Conservation (phyloP, 2,329 filamentous ascomycete species). For the Raffaelea ambrosiae region DNA sequence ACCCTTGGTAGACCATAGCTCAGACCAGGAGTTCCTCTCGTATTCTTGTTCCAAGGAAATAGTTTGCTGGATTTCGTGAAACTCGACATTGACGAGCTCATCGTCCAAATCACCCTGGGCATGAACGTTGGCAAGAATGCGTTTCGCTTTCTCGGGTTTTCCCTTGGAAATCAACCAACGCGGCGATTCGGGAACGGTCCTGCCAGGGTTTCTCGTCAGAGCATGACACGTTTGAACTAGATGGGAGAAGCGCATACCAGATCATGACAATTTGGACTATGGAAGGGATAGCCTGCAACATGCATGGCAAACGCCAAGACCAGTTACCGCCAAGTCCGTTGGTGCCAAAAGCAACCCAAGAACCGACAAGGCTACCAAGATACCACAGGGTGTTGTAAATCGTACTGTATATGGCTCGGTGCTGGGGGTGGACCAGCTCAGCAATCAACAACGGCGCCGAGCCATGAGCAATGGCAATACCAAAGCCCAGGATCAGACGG, state of each 20-base stretch:
- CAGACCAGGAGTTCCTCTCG: slow-evolving; percentile 6
- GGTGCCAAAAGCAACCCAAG: slow-evolving; percentile 63
- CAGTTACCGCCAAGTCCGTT: slow-evolving; percentile 17
- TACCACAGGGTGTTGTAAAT: slow-evolving; percentile 31
- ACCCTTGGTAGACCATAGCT: slow-evolving; percentile 9
- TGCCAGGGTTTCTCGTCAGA: too few relatives aligned
- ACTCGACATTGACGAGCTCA: slow-evolving; percentile 11
- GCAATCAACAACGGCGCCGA: slow-evolving; percentile 9
- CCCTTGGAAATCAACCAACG: slow-evolving; percentile 19
- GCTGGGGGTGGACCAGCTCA: slow-evolving; percentile 69
- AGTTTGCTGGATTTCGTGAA: slow-evolving; percentile 11
- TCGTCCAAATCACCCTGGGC: slow-evolving; percentile 10
- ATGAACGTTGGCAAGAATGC: slow-evolving; percentile 11
- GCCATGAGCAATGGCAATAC: slow-evolving; percentile 37
- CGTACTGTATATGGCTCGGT: slow-evolving; percentile 65
- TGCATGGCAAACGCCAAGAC: slow-evolving; percentile 23
- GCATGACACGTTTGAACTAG: too few relatives aligned
- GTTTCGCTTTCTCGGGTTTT: slow-evolving; percentile 6
- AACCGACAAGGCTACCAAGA: slow-evolving; percentile 56
- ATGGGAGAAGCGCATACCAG: too few relatives aligned
- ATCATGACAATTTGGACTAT: slow-evolving; percentile 12
- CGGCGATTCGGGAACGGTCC: slow-evolving; percentile 17
- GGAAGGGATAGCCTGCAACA: slow-evolving; percentile 1
- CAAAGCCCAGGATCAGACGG: slow-evolving; percentile 59
- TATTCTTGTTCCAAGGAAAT: slow-evolving; percentile 10